Evolutionary conservation across 768 basidiomycete species (phyloP).

Genomic region (Mycena indigotica): DNA sequence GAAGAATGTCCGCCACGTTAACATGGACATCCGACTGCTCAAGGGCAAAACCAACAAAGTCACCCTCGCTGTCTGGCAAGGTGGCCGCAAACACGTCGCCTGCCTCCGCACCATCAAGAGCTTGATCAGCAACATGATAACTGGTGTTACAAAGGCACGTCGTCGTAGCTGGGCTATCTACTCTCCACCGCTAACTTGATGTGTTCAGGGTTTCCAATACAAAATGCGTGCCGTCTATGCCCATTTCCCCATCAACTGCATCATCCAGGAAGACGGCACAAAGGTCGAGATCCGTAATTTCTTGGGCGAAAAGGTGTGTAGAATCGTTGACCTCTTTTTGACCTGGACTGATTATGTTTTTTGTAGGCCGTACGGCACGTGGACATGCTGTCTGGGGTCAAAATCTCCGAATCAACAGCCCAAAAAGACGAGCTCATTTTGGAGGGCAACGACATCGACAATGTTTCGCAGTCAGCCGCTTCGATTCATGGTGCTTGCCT

Average conservation of each 20-base stretch:
- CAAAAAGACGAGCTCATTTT: slow-evolving; percentile 96
- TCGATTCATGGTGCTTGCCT: slow-evolving; percentile 95
- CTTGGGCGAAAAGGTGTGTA: slow-evolving; percentile 84
- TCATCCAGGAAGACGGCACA: slow-evolving; percentile 76
- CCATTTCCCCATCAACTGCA: slow-evolving; percentile 99
- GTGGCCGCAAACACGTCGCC: slow-evolving; percentile 96
- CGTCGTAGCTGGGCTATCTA: neutral
- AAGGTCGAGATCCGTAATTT: slow-evolving; percentile 92
- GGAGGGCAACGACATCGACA: slow-evolving; percentile 94
- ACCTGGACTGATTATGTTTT: too few relatives aligned
- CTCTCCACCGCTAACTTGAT: neutral
- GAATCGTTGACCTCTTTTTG: neutral
- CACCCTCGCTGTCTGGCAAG: slow-evolving; percentile 96
- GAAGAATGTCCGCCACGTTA: slow-evolving; percentile 90
- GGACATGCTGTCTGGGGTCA: slow-evolving; percentile 88
- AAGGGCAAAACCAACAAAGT: slow-evolving; percentile 81
- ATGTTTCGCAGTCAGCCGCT: slow-evolving; percentile 97
- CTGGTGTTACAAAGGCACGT: slow-evolving; percentile 89
- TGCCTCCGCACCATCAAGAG: slow-evolving; percentile 96
- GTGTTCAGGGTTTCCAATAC: slow-evolving; percentile 92
- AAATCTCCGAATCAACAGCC: slow-evolving; percentile 78
- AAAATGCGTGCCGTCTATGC: slow-evolving; percentile 99
- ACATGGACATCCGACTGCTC: slow-evolving; percentile 89
- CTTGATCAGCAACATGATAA: slow-evolving; percentile 96
- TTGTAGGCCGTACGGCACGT: slow-evolving; percentile 89